Conservation (phyloP, 2,329 filamentous ascomycete species). For the Botrytis fabae region DNA sequence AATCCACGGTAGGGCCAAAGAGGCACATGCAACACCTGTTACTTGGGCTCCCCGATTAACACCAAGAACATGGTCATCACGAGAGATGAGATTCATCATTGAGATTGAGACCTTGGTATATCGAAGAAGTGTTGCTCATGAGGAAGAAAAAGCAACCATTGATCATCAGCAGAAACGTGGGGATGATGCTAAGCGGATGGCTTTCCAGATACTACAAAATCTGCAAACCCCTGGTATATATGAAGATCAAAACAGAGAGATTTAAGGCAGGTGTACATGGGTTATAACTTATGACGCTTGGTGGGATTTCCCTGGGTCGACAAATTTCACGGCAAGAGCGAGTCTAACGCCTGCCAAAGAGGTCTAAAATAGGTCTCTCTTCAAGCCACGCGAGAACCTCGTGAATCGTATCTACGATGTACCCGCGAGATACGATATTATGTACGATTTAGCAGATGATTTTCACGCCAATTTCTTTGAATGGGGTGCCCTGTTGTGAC, state of each 20-base stretch:
- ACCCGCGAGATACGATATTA: neutral
- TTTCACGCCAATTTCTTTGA: neutral
- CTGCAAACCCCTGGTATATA: neutral
- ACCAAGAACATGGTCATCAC: neutral
- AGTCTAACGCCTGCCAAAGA: neutral
- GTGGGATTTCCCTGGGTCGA: neutral
- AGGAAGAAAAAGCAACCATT: neutral
- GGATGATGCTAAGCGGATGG: neutral
- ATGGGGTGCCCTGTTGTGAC: neutral
- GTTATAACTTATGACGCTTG: neutral
- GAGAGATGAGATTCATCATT: neutral
- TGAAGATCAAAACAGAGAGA: neutral
- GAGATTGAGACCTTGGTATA: neutral
- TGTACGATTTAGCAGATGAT: neutral
- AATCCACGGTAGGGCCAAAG: slow-evolving; percentile 43
- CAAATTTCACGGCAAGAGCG: neutral
- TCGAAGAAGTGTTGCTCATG: slow-evolving; percentile 2
- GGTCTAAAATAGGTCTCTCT: neutral
- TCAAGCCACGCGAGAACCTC: neutral
- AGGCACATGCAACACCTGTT: slow-evolving; percentile 39
- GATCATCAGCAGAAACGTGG: neutral
- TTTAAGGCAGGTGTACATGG: neutral
- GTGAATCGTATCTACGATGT: neutral
- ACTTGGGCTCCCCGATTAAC: slow-evolving; percentile 35
- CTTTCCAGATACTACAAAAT: neutral